Evolutionary conservation across 805 yeast species (phyloP).

Genomic region (Saccharomycopsis fermentans): DNA sequence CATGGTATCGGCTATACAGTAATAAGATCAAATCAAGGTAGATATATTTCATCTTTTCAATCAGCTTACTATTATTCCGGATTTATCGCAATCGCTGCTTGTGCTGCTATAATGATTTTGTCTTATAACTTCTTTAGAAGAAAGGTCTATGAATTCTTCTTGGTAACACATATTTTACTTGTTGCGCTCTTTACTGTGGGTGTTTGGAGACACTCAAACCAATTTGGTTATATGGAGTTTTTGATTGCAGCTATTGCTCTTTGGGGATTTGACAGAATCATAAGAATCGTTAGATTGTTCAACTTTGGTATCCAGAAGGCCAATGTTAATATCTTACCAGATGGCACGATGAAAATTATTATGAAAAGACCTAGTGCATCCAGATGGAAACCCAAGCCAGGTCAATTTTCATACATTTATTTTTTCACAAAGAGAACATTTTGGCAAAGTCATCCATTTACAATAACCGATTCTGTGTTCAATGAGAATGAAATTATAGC

Average conservation of each 20-base stretch:
- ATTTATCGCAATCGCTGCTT: slow-evolving; percentile 31
- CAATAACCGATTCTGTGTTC: slow-evolving; percentile 36
- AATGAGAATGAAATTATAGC: slow-evolving; percentile 31
- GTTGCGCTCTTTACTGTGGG: slow-evolving; percentile 45
- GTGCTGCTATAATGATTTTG: slow-evolving; percentile 36
- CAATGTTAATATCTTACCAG: slow-evolving; percentile 22
- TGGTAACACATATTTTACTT: slow-evolving; percentile 44
- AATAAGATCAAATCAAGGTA: not conserved
- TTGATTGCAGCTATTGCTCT: slow-evolving; percentile 46
- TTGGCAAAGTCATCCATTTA: slow-evolving; percentile 73
- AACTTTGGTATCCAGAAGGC: slow-evolving; percentile 41
- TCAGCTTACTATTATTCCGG: slow-evolving; percentile 37
- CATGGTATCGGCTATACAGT: slow-evolving; percentile 11
- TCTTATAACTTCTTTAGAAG: slow-evolving; percentile 42
- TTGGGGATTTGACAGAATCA: slow-evolving; percentile 61
- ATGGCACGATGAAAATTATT: slow-evolving; percentile 37
- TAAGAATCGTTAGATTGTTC: slow-evolving; percentile 44
- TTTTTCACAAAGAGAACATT: slow-evolving; percentile 42
- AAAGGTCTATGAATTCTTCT: slow-evolving; percentile 48
- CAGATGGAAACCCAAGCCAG: slow-evolving; percentile 41
- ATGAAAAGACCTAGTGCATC: slow-evolving; percentile 30
- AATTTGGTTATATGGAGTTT: slow-evolving; percentile 41
- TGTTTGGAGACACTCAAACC: slow-evolving; percentile 49
- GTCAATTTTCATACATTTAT: slow-evolving; percentile 47
- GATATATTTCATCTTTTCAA: not conserved